Evolutionary conservation across 768 basidiomycete genomes (phyloP), one percentile per base, ranked within the genome.

Genomic region (Pleurotus giganteus): DNA sequence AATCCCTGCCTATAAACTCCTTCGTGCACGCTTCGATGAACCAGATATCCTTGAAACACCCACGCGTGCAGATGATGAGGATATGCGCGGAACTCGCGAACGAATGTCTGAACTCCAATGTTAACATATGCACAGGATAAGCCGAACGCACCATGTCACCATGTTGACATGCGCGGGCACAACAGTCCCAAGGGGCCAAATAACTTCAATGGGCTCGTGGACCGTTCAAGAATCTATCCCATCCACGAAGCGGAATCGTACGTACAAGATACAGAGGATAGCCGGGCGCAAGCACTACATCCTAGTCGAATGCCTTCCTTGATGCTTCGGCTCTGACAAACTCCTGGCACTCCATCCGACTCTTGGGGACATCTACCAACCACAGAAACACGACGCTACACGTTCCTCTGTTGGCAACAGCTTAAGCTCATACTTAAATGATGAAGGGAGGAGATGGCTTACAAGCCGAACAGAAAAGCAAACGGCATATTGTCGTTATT

Each of bases 401-500:
- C 2, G 71, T 62, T 2, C 83, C 81, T 6, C 83, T 85, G 58
- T 15, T 41, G 36, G 46, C 12, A 17, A 2, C 39, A 4, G 12
- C 2, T 41, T 4, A 32, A 53, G n/a, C n/a, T n/a, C n/a, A n/a
- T 21, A 24, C n/a, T 50, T 19, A 36, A 51, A 36, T 3, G 19
- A 17, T n/a, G 53, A 26, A 62, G 8, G 31, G 29, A 29, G 34
- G 44, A 28, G 45, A 41, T 23, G 4, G 74, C 84, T 53, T 66
- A 88, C 85, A 90, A 69, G 6, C 72, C 80, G 61, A 90, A 87
- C 11, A 88, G 71, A 66, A 89, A 89, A 3, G 84, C 80, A 63
- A 90, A 90, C 0, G 87, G 84, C 80, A 86, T 87, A 65, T 85
- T 88, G 61, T 86, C 75, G 60, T 89, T 89, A 66, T 86, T 80